Percentiles rank a stretch among this genome's conserved stretches.
Conservation (phyloP, 768 basidiomycete genomes). For the Hypholoma fasciculare region DNA sequence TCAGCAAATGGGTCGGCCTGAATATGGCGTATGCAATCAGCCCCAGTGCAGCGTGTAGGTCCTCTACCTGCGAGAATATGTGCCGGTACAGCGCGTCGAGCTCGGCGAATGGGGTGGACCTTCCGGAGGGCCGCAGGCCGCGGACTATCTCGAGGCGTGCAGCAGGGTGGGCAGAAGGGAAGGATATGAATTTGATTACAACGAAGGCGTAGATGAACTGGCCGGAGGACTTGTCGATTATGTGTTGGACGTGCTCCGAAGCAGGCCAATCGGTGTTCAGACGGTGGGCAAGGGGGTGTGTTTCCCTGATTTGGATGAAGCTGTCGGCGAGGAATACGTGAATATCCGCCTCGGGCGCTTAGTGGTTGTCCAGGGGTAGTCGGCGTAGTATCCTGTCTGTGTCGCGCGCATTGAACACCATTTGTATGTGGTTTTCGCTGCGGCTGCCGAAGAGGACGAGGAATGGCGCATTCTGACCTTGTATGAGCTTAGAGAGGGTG, state of each 20-base stretch:
- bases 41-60: neutral
- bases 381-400: neutral
- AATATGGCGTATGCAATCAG: neutral
- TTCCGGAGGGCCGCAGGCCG: neutral
- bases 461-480: neutral
- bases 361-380: neutral
- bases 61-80: neutral
- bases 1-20: neutral
- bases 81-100: constrained; percentile 4
- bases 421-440: constrained; percentile 4
- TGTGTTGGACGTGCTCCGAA: neutral
- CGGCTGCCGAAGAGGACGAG: constrained; percentile 13
- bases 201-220: constrained; percentile 9
- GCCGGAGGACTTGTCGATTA: constrained; percentile 2
- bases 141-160: neutral
- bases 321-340: neutral
- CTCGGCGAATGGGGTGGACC: neutral
- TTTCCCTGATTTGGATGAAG: neutral
- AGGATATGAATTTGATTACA: neutral
- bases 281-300: neutral
- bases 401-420: neutral
- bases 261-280: neutral
- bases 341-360: constrained; percentile 3
- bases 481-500: neutral
- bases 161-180: neutral